Conservation (phyloP, 306 rosid species). For the Ormosia semicastrata region DNA sequence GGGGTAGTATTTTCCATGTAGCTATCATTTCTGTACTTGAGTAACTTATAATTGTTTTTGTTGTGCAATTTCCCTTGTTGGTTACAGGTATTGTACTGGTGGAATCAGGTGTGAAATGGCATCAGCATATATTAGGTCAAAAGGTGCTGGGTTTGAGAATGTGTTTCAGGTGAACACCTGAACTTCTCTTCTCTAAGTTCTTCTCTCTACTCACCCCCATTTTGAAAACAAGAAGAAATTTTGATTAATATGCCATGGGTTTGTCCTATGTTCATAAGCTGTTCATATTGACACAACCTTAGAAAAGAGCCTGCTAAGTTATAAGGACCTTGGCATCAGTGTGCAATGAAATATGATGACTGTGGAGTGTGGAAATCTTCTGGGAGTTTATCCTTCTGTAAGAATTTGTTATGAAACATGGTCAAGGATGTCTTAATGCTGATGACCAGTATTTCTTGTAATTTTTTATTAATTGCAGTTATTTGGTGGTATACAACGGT, state of each 20-base stretch:
- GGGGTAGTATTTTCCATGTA: not conserved
- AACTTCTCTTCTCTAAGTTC: not conserved
- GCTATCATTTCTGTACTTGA: not conserved
- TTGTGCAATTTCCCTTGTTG: slow-evolving; percentile 19
- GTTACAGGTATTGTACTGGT: slow-evolving; percentile 92
- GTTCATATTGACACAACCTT: not conserved
- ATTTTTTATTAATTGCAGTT: slow-evolving; percentile 52
- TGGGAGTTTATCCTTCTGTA: not conserved
- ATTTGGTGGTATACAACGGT: slow-evolving; percentile 92
- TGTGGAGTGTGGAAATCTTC: slow-evolving; percentile 19
- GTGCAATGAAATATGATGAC: not conserved
- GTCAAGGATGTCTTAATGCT: not conserved
- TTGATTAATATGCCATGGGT: not conserved
- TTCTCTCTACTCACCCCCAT: not conserved
- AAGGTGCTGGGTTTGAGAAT: slow-evolving; percentile 87
- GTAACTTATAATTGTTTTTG: not conserved
- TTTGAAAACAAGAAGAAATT: not conserved
- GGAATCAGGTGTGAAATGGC: slow-evolving; percentile 99
- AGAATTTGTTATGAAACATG: not conserved
- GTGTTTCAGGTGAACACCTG: slow-evolving; percentile 78
- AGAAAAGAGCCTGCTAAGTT: not conserved
- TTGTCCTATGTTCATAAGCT: not conserved
- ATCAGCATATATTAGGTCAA: slow-evolving; percentile 86
- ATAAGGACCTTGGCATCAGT: not conserved
- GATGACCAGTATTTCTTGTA: slow-evolving; percentile 11